These are phyloP conservation scores for Aphanomyces euteiches DNA, from an alignment of 352 stramenopile genomes.

Conservation along the genomic window DNA sequence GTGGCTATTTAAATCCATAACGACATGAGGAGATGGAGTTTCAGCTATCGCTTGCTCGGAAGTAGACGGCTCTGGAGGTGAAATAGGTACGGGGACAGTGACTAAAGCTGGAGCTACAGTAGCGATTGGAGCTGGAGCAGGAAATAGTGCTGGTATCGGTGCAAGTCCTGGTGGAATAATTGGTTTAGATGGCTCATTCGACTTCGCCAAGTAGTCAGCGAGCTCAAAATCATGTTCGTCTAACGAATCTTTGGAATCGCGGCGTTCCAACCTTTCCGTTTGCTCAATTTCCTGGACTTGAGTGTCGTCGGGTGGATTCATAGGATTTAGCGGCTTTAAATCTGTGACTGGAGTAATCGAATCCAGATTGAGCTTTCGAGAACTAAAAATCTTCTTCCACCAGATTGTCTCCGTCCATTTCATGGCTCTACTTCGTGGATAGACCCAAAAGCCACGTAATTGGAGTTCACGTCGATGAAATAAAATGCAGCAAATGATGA, in stretches of 20 bases:
- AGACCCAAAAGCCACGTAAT: slow-evolving; percentile 67
- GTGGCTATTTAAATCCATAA: slow-evolving; percentile 13
- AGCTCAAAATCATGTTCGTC: slow-evolving; percentile 28
- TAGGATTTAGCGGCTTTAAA: background rate
- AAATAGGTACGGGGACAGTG: too few relatives aligned
- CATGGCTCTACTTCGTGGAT: slow-evolving; percentile 6
- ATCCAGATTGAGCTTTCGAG: slow-evolving; percentile 1
- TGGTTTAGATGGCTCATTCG: background rate
- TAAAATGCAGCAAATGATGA: slow-evolving; percentile 67
- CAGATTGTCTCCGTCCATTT: slow-evolving; percentile 1
- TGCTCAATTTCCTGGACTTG: slow-evolving; percentile 2
- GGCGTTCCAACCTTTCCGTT: background rate
- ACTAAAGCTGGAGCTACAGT: too few relatives aligned
- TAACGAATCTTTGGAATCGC: slow-evolving; percentile 25
- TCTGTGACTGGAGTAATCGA: background rate
- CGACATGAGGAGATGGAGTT: background rate
- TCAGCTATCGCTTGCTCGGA: too few relatives aligned
- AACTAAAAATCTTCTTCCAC: background rate
- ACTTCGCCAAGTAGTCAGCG: slow-evolving; percentile 25
- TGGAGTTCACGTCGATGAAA: slow-evolving; percentile 81
- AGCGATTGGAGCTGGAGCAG: too few relatives aligned
- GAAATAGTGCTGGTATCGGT: too few relatives aligned
- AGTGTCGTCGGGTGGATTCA: background rate
- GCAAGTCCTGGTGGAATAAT: too few relatives aligned
- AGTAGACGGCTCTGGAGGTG: too few relatives aligned